These are phyloP conservation scores for Erysimum cheiri DNA, from an alignment of 441 rosid species.

Conservation along the genomic window DNA sequence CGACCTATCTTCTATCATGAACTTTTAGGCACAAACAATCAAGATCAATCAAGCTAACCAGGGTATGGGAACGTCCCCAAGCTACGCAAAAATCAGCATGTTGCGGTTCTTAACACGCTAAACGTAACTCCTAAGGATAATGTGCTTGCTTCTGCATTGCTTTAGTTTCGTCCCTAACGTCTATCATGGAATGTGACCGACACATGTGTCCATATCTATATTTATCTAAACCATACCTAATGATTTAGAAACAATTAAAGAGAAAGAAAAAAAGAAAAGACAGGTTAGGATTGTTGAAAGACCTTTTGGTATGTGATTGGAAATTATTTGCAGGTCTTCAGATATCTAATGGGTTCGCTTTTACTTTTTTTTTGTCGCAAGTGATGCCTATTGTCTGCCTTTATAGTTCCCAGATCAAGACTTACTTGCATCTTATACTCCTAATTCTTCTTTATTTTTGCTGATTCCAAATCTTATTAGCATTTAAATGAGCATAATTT, in stretches of 20 bases:
- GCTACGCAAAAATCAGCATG: slow-evolving; percentile 64
- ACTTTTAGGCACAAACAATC: slow-evolving; percentile 66
- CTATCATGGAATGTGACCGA: neutral
- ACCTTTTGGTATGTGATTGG: slow-evolving; percentile 41
- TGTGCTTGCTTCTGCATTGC: slow-evolving; percentile 1
- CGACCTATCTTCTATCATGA: neutral
- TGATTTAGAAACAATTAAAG: slow-evolving; percentile 17
- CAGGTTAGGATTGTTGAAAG: slow-evolving; percentile 32
- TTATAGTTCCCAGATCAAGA: slow-evolving; percentile 28
- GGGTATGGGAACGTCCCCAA: slow-evolving; percentile 52
- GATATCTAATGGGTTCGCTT: slow-evolving; percentile 27
- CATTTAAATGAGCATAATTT: slow-evolving; percentile 13
- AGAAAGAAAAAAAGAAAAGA: neutral
- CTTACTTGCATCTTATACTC: slow-evolving; percentile 6
- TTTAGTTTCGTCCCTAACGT: slow-evolving; percentile 15
- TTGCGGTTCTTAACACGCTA: slow-evolving; percentile 59
- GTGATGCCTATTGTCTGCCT: slow-evolving; percentile 33
- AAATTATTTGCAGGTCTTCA: slow-evolving; percentile 38
- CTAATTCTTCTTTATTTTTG: slow-evolving; percentile 23
- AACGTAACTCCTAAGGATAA: neutral
- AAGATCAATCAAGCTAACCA: slow-evolving; percentile 74
- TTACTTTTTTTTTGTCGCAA: slow-evolving; percentile 30
- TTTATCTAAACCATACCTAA: slow-evolving; percentile 12
- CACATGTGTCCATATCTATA: slow-evolving; percentile 19
- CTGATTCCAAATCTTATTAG: neutral